These are phyloP conservation scores for Aurifilum marmelostoma DNA, from an alignment of 2,329 filamentous ascomycete genomes.

Conservation along the genomic window DNA sequence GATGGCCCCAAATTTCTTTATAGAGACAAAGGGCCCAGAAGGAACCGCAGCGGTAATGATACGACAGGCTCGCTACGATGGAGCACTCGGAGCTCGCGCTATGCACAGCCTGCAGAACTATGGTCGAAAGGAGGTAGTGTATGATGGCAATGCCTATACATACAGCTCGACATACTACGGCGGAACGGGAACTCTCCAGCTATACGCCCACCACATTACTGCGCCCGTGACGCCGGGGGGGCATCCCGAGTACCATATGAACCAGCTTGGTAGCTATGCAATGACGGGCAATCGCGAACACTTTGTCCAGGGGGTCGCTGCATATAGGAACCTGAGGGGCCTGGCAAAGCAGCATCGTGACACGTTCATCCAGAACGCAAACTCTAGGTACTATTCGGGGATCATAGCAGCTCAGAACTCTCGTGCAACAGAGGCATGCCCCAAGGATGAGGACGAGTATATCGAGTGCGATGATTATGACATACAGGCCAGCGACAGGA, in stretches of 20 bases:
- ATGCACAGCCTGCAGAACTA: conserved; percentile 11
- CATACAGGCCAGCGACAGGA: background rate
- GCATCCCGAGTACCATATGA: conserved; percentile 48
- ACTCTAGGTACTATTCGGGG: conserved; percentile 29
- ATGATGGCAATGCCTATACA: background rate
- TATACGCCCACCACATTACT: conserved; percentile 44
- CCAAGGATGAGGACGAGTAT: background rate
- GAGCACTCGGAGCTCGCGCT: background rate
- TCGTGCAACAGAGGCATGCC: background rate
- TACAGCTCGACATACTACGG: background rate
- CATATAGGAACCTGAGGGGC: conserved; percentile 46
- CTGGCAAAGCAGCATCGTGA: conserved; percentile 43
- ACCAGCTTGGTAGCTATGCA: conserved; percentile 35
- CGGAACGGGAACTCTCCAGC: conserved; percentile 37
- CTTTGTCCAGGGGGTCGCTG: conserved; percentile 41
- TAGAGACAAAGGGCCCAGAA: conserved; percentile 44
- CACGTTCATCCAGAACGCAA: conserved; percentile 39
- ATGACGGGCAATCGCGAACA: conserved; percentile 37
- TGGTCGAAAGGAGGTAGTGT: conserved; percentile 22
- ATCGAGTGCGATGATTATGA: background rate
- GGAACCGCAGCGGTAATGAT: conserved; percentile 37
- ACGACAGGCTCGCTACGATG: conserved; percentile 40
- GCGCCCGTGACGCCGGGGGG: conserved; percentile 36
- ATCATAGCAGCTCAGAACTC: background rate
- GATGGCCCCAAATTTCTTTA: conserved; percentile 46